Evolutionary conservation across 164 flowering plant species (phyloP).

Genomic region (Stephania japonica): DNA sequence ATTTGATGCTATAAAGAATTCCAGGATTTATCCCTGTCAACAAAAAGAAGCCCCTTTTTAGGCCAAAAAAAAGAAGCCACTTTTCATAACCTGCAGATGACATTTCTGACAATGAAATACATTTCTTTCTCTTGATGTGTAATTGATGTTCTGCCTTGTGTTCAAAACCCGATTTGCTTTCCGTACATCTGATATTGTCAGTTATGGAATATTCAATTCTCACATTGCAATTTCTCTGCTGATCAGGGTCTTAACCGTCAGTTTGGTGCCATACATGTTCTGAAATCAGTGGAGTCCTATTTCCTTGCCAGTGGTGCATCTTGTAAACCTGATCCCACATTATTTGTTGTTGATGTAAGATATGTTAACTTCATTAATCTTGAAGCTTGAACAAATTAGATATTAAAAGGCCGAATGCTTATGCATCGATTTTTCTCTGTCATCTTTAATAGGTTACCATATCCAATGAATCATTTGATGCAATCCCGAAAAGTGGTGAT

Average conservation of each 20-base stretch:
- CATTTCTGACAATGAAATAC: not conserved
- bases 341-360: slow-evolving; percentile 69
- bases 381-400: not conserved
- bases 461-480: slow-evolving; percentile 45
- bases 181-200: not conserved
- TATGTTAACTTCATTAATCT: not conserved
- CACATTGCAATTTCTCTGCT: not conserved
- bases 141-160: not conserved
- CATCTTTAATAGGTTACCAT: slow-evolving; percentile 33
- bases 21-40: no score
- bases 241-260: slow-evolving; percentile 77
- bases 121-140: not conserved
- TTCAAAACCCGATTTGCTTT: not conserved
- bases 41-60: not conserved
- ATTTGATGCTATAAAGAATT: not conserved
- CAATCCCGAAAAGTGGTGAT: slow-evolving; percentile 29
- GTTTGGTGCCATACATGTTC: slow-evolving; percentile 53
- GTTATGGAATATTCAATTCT: not conserved
- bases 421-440: slow-evolving; percentile 12
- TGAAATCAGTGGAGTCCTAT: slow-evolving; percentile 64
- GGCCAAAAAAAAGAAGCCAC: not conserved
- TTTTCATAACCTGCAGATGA: not conserved
- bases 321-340: slow-evolving; percentile 49
- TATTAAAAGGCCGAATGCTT: slow-evolving; percentile 6
- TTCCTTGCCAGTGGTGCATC: slow-evolving; percentile 51